Base-by-base conservation (phyloP, 1,284 basidiomycete genomes). In the Ustanciosporium gigantosporum region DNA sequence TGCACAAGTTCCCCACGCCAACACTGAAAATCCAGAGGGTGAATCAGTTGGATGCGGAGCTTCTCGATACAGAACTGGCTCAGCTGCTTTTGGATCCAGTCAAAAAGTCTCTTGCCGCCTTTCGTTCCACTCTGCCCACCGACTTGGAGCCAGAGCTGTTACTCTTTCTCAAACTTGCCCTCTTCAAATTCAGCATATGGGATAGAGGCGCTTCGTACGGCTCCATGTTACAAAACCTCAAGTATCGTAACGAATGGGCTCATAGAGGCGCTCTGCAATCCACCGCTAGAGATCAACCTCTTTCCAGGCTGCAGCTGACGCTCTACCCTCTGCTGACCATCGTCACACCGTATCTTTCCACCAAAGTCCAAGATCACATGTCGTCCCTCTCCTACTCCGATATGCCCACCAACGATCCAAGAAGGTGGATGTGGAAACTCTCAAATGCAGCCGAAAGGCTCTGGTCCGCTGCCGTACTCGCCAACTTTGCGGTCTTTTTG, bases 341-440 rank as follows among this genome's bases (percentile, higher is more conserved):
- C 32, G 62, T 93, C 17, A 76, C 89, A 0, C 88, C 89, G 1
- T 96, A 96, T 73, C 50, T 89, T 2, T 85, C 91, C 62, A 83
- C 82, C 24, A 87, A 89, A 36, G 71, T 92, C 41, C 85, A 90
- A 37, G 76, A 82, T 1, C 83, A 88, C 76, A 91, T 90, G 11
- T 82, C 94, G 20, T 89, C 88, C 0, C 82, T 83, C 60, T 86
- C 90, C 42, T 97, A 90, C 89, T 91, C 92, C 0, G 91, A 95
- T 31, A 64, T 77, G 58, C 70, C 77, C 38, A 38, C 29, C 41
- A 50, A 70, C 46, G 53, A 68, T 41, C 52, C 60, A 38, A 83
- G 90, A 23, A 86, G 85, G 4, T 32, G 62, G 64, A 81, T 84
- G 24, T 97, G 91, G 91, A 84, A 85, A 41, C 49, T 84, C 2